Conservation (phyloP, 2,329 filamentous ascomycete genomes). For the Cladosporium halotolerans region DNA sequence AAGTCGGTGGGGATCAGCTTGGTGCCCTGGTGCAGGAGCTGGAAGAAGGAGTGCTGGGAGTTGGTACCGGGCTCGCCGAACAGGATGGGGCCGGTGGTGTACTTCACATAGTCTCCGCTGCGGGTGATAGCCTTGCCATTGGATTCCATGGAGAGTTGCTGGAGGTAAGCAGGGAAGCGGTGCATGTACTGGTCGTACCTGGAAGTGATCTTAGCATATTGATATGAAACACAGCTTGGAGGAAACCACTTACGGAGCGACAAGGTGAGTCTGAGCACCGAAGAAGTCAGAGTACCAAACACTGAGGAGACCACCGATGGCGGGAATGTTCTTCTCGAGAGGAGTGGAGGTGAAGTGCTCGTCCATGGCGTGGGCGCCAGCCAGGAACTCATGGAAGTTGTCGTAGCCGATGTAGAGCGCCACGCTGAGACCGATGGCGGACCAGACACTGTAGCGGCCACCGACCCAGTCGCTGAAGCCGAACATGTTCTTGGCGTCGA, state of each 20-base stretch:
- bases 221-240: not conserved
- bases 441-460: slow-evolving; percentile 98
- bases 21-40: slow-evolving; percentile 96
- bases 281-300: slow-evolving; percentile 99
- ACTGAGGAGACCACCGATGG: slow-evolving; percentile 84
- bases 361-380: slow-evolving; percentile 95
- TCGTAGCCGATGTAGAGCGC: slow-evolving; percentile 93
- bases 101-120: slow-evolving; percentile 81
- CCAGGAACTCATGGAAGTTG: slow-evolving; percentile 94
- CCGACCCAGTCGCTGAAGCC: slow-evolving; percentile 98
- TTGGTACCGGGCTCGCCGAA: slow-evolving; percentile 99
- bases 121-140: slow-evolving; percentile 97
- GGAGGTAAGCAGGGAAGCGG: slow-evolving; percentile 97
- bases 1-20: slow-evolving; percentile 99
- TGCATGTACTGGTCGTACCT: slow-evolving; percentile 98
- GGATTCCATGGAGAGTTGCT: slow-evolving; percentile 99
- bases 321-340: slow-evolving; percentile 89
- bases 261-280: slow-evolving; percentile 93
- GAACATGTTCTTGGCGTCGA: slow-evolving; percentile 99
- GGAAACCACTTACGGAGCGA: slow-evolving; percentile 69
- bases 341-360: slow-evolving; percentile 92
- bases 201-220: slow-evolving; percentile 17
- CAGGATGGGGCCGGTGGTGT: slow-evolving; percentile 91
- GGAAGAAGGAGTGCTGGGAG: slow-evolving; percentile 99
- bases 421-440: slow-evolving; percentile 91